phyloP scores from a whole-genome alignment of 148 eudicot species.

The Euryodendron excelsum region DNA sequence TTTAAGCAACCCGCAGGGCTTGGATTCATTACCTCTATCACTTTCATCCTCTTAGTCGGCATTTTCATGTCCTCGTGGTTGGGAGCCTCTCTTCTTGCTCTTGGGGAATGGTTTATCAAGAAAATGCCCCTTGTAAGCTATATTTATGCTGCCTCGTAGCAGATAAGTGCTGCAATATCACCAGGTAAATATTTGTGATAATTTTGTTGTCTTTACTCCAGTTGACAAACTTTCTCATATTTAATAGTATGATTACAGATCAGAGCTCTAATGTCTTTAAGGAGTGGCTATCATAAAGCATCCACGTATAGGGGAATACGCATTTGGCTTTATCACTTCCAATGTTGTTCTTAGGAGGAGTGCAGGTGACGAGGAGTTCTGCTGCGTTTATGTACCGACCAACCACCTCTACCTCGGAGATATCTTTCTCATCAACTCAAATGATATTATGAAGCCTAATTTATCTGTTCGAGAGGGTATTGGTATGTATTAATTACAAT shows the following conservation, averaged over 20 bases:
- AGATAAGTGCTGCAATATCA: constrained; percentile 27
- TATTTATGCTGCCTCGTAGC: constrained; percentile 22
- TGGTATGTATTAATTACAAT: neutral
- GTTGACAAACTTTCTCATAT: neutral
- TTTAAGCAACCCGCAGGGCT: constrained; percentile 17
- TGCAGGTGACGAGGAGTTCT: constrained; percentile 16
- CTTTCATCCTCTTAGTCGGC: constrained; percentile 18
- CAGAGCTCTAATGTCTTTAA: constrained; percentile 17
- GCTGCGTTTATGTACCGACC: constrained; percentile 17
- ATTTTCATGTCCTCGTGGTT: constrained; percentile 25
- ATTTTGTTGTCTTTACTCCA: neutral
- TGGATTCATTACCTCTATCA: constrained; percentile 23
- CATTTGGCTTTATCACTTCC: constrained; percentile 23
- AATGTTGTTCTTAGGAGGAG: constrained; percentile 11
- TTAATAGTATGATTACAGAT: neutral
- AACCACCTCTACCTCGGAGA: constrained; percentile 23
- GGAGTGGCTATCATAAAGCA: constrained; percentile 22
- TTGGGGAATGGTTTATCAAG: constrained; percentile 26
- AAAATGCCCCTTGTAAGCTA: constrained; percentile 27
- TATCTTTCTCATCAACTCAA: constrained; percentile 17
- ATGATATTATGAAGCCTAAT: constrained; percentile 21
- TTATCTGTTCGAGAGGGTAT: constrained; percentile 22
- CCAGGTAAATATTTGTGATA: constrained; percentile 1
- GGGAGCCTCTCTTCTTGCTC: constrained; percentile 20
- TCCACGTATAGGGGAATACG: constrained; percentile 20